A percentile compares a stretch with the other conserved stretches of the same genome.
Conservation (phyloP, 2,329 filamentous ascomycete genomes). For the Cladosporium phlei region DNA sequence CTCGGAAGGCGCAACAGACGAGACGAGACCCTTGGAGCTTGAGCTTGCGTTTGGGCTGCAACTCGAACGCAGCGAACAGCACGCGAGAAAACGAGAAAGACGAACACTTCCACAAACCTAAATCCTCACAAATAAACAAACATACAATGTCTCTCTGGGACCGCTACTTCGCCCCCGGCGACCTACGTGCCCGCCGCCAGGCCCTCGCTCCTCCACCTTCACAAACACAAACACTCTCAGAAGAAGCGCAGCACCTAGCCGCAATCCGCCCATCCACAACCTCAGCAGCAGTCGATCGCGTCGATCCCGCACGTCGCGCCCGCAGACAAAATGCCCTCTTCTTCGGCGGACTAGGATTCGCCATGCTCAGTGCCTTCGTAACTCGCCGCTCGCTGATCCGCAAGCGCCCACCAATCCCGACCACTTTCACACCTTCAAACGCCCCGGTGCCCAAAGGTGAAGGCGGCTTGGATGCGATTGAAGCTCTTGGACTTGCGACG, state of each 20-base stretch:
- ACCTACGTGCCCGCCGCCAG: conserved; percentile 21
- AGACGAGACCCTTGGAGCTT: too few relatives aligned
- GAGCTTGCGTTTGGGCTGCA: too few relatives aligned
- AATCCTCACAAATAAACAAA: too few relatives aligned
- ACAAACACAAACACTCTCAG: background rate
- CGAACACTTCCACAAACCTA: too few relatives aligned
- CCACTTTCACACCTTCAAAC: conserved; percentile 66
- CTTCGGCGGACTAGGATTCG: conserved; percentile 69
- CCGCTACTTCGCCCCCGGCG: conserved; percentile 30
- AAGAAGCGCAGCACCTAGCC: background rate
- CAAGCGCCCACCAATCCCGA: conserved; percentile 60
- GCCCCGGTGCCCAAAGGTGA: conserved; percentile 40
- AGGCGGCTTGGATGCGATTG: conserved; percentile 67
- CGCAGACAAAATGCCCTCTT: conserved; percentile 50
- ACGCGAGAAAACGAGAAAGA: too few relatives aligned
- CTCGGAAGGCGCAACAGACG: too few relatives aligned
- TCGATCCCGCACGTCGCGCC: conserved; percentile 25
- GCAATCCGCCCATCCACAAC: conserved; percentile 10
- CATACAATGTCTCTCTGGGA: conserved; percentile 34
- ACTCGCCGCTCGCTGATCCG: conserved; percentile 59
- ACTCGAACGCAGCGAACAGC: too few relatives aligned
- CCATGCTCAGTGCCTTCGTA: conserved; percentile 65
- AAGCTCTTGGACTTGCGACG: conserved; percentile 81
- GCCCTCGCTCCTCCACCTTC: conserved; percentile 9
- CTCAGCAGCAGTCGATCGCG: conserved; percentile 19